Conservation (phyloP, 2,329 filamentous ascomycete species). For the Botrytis cinerea region DNA sequence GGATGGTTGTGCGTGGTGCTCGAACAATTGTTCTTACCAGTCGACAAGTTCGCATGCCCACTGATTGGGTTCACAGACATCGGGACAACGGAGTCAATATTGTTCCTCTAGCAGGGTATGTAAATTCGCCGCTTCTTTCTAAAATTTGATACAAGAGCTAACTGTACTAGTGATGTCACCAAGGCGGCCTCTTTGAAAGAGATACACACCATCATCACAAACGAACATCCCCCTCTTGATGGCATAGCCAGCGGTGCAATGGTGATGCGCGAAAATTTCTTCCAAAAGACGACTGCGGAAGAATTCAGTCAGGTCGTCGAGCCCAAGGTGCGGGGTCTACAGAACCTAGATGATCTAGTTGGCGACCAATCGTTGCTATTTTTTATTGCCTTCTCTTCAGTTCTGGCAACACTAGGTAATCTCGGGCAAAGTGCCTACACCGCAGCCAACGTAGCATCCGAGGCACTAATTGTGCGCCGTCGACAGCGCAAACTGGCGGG, state of each 20-base stretch:
- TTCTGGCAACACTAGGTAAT: constrained; percentile 42
- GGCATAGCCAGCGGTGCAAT: background rate
- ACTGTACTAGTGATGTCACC: background rate
- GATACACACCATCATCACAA: background rate
- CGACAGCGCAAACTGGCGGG: constrained; percentile 46
- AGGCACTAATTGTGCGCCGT: constrained; percentile 46
- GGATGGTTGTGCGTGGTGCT: constrained; percentile 46
- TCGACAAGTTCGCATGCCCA: constrained; percentile 33
- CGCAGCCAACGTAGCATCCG: constrained; percentile 49
- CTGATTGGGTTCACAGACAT: background rate
- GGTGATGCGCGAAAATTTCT: background rate
- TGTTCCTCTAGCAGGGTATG: background rate
- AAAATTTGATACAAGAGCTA: background rate
- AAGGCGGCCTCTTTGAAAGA: background rate
- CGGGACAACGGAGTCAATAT: background rate
- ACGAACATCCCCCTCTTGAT: background rate
- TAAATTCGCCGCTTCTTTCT: background rate
- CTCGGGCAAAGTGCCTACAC: constrained; percentile 43
- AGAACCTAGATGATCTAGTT: constrained; percentile 42
- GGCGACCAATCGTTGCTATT: constrained; percentile 43
- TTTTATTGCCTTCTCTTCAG: constrained; percentile 46
- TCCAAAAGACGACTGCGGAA: background rate
- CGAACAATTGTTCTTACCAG: constrained; percentile 34
- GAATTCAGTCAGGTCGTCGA: background rate
- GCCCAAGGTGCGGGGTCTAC: constrained; percentile 44